Conservation (phyloP, 2,329 filamentous ascomycete species). For the Fusarium secorum region DNA sequence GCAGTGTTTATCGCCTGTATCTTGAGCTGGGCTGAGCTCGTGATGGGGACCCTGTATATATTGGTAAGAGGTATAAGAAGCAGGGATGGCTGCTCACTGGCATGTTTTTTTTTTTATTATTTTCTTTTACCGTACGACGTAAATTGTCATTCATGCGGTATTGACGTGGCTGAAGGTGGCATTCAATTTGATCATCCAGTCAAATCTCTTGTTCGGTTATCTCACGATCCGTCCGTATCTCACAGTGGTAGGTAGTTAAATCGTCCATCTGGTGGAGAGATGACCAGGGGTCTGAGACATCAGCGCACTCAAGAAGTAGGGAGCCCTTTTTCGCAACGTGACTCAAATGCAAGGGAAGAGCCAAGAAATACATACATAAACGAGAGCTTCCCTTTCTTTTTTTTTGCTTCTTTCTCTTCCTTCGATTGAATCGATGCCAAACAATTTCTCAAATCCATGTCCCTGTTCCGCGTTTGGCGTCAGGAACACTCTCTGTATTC, state of each 20-base stretch:
- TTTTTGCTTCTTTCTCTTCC: not conserved
- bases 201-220: not conserved
- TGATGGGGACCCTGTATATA: not conserved
- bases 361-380: not conserved
- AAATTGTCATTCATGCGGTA: conserved; percentile 1
- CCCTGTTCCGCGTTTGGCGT: not conserved
- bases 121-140: not conserved
- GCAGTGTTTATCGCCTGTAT: not conserved
- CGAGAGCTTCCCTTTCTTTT: not conserved
- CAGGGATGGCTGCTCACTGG: not conserved
- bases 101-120: not conserved
- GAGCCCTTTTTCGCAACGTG: not conserved
- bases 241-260: not conserved
- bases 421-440: not conserved
- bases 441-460: not conserved
- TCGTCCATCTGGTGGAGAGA: not conserved
- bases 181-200: not conserved
- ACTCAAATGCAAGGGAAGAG: conserved; percentile 1
- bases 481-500: not conserved
- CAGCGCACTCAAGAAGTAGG: conserved; percentile 20
- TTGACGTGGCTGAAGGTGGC: not conserved
- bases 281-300: conserved; percentile 25
- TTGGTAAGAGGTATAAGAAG: not conserved
- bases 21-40: not conserved
- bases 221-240: not conserved